Evolutionary conservation across 2,329 filamentous ascomycete species (phyloP), one percentile per base, ranked within the genome.

Genomic region (Parastagonospora avenae): DNA sequence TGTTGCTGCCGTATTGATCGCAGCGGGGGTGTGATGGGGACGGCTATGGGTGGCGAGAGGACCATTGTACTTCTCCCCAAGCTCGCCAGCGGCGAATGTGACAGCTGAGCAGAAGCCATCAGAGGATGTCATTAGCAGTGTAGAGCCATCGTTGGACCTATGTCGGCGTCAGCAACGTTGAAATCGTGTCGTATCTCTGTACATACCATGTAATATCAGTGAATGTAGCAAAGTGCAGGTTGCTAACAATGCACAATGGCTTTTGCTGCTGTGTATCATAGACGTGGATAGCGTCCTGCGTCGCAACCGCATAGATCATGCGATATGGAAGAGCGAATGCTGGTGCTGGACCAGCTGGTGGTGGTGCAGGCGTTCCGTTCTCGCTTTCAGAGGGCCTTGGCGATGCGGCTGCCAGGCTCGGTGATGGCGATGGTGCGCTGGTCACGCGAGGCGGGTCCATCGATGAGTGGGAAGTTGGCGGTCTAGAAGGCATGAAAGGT

Each of bases 231-330:
- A 93, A 96, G 74, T 99, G 94, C 59, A 99, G 77, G 68, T 99
- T 99, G 82, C 92, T 97, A 42, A 99, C 93, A 33, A 97, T 83
- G 70, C 92, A 96, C 31, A 99, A 80, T 2, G 94, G 94, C 7
- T 91, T 95, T 66, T 92, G 89, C 70, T 99, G 94, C 69, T 99
- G 94, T 0, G 94, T 99, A 74, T 99, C 94, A 69, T 99, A 99
- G 16, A 99, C 82, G 37, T 97, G 80, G 4, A 99, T 90, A 0
- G 94, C 90, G 75, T 99, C 94, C 70, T 97, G 93, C 0, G 94
- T 99, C 7, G 94, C 95, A 32, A 99, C 93, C 3, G 93, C 94
- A 75, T 97, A 99, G 0, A 99, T 84, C 80, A 99, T 92, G 24
- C 94, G 88, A 73, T 99, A 97, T 1, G 92, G 89, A 38, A 99